A percentile compares a stretch with the other conserved stretches of the same genome.
Conservation (phyloP, 1,139 yeast genomes). For the Wickerhamiella infanticola region DNA sequence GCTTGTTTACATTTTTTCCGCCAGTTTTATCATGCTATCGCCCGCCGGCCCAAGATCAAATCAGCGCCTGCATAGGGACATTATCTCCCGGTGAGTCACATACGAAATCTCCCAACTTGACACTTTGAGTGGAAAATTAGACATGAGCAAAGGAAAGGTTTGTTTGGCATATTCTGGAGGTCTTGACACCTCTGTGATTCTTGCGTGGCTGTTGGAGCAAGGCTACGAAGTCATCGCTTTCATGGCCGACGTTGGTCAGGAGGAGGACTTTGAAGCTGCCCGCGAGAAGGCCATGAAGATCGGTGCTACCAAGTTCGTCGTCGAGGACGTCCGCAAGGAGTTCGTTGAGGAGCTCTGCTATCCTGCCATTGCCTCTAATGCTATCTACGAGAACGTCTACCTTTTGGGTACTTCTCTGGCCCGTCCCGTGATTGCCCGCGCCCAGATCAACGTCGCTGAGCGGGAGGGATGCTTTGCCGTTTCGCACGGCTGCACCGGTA, state of each 20-base stretch:
- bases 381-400: slow-evolving; percentile 93
- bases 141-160: slow-evolving; percentile 93
- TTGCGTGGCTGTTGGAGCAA: slow-evolving; percentile 95
- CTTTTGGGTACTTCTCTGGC: slow-evolving; percentile 93
- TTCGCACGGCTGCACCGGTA: slow-evolving; percentile 98
- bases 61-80: too few species aligned
- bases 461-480: slow-evolving; percentile 97
- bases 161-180: slow-evolving; percentile 99
- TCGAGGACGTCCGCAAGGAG: slow-evolving; percentile 88
- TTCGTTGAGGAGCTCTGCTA: slow-evolving; percentile 82
- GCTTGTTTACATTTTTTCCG: too few species aligned
- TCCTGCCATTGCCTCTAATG: slow-evolving; percentile 96
- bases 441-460: slow-evolving; percentile 93
- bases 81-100: too few species aligned
- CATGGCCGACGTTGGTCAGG: slow-evolving; percentile 96
- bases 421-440: slow-evolving; percentile 96
- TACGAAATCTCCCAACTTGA: too few species aligned
- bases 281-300: slow-evolving; percentile 89
- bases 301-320: slow-evolving; percentile 92
- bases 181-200: slow-evolving; percentile 90
- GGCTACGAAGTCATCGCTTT: slow-evolving; percentile 97
- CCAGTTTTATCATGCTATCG: too few species aligned
- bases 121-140: neutral
- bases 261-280: slow-evolving; percentile 97
- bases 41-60: too few species aligned